Evolutionary conservation across 2,329 filamentous ascomycete genomes (phyloP).

Genomic region (Nemania diffusa): DNA sequence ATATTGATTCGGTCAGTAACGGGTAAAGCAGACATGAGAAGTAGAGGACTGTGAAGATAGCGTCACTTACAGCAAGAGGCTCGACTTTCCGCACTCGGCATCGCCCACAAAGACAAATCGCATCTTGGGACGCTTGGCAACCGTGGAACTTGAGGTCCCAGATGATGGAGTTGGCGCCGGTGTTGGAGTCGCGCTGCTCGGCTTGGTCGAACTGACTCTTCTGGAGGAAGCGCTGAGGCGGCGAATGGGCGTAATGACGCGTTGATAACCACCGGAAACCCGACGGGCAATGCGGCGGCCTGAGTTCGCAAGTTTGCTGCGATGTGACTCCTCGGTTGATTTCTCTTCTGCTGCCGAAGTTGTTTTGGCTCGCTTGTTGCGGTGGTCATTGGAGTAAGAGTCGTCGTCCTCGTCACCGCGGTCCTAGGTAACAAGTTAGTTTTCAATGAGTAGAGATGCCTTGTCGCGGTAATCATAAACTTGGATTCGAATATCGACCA

Average conservation of each 20-base stretch:
- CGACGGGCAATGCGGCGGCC: conserved; percentile 36
- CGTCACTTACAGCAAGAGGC: conserved; percentile 44
- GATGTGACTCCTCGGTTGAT: conserved; percentile 26
- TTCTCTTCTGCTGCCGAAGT: conserved; percentile 19
- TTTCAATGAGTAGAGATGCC: not conserved
- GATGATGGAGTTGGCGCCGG: conserved; percentile 29
- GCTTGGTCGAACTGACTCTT: not conserved
- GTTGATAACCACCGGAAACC: conserved; percentile 39
- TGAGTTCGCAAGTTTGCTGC: conserved; percentile 30
- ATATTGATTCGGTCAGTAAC: conserved; percentile 9
- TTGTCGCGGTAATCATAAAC: not conserved
- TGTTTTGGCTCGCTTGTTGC: conserved; percentile 41
- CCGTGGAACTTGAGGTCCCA: conserved; percentile 33
- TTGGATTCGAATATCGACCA: not conserved
- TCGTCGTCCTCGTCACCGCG: conserved; percentile 22
- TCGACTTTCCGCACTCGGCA: conserved; percentile 46
- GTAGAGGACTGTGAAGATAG: not conserved
- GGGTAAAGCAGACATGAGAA: not conserved
- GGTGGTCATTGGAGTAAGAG: conserved; percentile 35
- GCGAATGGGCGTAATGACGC: conserved; percentile 28
- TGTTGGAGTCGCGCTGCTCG: conserved; percentile 19
- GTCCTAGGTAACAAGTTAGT: conserved; percentile 30
- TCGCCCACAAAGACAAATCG: conserved; percentile 49
- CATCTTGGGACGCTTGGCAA: conserved; percentile 42
- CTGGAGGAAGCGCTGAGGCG: not conserved